These are phyloP conservation scores for Chaetomium sp. DNA, from an alignment of 2,329 filamentous ascomycete species.

Conservation along the genomic window DNA sequence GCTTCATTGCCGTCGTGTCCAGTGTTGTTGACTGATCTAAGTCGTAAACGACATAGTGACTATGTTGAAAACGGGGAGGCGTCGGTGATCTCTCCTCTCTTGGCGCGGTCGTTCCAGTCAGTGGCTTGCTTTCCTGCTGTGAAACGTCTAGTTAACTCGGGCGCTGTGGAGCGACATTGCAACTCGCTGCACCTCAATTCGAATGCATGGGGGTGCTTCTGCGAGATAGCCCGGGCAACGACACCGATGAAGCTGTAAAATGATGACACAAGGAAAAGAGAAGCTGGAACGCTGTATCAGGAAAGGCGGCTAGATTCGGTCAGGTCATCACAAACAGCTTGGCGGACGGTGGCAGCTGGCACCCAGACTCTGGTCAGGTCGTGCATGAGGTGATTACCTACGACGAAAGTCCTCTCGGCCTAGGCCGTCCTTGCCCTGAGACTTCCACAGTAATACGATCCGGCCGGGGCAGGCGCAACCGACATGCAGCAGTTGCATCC, in stretches of 20 bases:
- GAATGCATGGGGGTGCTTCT: background rate
- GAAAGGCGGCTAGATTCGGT: background rate
- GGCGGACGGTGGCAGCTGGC: conserved; percentile 11
- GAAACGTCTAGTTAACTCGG: background rate
- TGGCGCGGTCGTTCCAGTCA: background rate
- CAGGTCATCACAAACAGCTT: background rate
- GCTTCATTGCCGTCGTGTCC: background rate
- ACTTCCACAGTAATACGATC: background rate
- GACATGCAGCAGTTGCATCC: background rate
- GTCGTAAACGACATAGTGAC: background rate
- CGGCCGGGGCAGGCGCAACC: conserved; percentile 4
- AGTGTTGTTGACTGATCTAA: background rate
- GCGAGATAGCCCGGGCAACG: background rate
- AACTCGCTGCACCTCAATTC: background rate
- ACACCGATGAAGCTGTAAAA: background rate
- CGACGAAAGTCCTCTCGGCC: background rate
- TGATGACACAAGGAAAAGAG: background rate
- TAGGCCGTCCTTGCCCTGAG: background rate
- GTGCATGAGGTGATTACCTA: background rate
- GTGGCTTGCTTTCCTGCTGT: background rate
- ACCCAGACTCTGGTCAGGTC: background rate
- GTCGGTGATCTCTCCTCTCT: background rate
- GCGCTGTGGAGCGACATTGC: background rate
- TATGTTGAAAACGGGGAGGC: conserved; percentile 1
- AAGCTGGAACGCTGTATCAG: background rate